These are phyloP conservation scores for Dioszegia crocea DNA, from an alignment of 768 basidiomycete species.

Conservation along the genomic window DNA sequence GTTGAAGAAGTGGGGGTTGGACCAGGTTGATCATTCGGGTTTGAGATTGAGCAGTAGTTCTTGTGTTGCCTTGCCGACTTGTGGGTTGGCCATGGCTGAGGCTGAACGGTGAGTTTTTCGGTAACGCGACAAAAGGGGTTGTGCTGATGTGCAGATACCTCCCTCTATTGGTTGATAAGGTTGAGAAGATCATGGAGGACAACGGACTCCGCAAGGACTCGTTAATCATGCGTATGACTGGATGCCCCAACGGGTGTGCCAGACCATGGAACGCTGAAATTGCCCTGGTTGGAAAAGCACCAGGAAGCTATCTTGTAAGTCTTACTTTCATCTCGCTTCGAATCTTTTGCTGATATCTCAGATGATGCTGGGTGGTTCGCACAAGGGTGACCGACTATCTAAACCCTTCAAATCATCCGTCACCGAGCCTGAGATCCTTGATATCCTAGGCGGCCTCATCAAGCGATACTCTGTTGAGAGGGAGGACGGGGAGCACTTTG, in stretches of 20 bases:
- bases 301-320: slow-evolving; percentile 65
- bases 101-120: slow-evolving; percentile 56
- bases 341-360: slow-evolving; percentile 9
- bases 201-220: slow-evolving; percentile 87
- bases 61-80: slow-evolving; percentile 96
- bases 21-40: slow-evolving; percentile 73
- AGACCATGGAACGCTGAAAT: slow-evolving; percentile 92
- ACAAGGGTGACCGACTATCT: slow-evolving; percentile 88
- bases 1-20: slow-evolving; percentile 78
- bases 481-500: slow-evolving; percentile 81
- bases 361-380: slow-evolving; percentile 95
- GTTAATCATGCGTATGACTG: slow-evolving; percentile 98
- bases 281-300: slow-evolving; percentile 94
- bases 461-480: slow-evolving; percentile 86
- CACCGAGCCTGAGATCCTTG: slow-evolving; percentile 84
- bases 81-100: slow-evolving; percentile 73
- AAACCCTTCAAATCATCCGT: slow-evolving; percentile 81
- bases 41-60: slow-evolving; percentile 85
- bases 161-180: slow-evolving; percentile 82
- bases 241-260: slow-evolving; percentile 67
- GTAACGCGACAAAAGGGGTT: slow-evolving; percentile 33
- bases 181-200: slow-evolving; percentile 91
- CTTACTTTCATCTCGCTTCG: neutral
- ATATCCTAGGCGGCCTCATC: slow-evolving; percentile 88
- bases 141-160: slow-evolving; percentile 59